Evolutionary conservation across 169 alveolate species (phyloP).

Genomic region (Plasmodium knowlesi): DNA sequence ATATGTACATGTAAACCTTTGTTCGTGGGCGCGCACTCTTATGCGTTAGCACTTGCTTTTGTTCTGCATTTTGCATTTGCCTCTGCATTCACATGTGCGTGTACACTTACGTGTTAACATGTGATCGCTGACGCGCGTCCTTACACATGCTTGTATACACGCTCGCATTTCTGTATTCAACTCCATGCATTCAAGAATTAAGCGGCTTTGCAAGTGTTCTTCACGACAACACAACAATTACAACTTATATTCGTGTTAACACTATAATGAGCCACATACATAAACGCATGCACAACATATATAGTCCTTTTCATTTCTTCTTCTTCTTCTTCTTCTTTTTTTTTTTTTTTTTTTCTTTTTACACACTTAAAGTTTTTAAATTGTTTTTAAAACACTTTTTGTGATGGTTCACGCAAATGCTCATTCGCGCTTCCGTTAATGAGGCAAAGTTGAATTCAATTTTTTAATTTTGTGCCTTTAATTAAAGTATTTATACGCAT

Average conservation of each 20-base stretch:
- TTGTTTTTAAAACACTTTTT: neutral
- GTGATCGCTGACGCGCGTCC: neutral
- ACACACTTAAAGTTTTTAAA: neutral
- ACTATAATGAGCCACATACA: neutral
- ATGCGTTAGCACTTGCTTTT: constrained; percentile 1
- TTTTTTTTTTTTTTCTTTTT: neutral
- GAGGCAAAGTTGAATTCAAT: neutral
- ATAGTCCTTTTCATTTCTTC: neutral
- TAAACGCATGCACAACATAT: neutral
- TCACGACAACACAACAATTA: neutral
- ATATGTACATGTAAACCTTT: constrained; percentile 14
- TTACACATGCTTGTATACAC: neutral
- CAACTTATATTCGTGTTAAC: neutral
- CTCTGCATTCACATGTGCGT: neutral
- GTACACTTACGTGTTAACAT: neutral
- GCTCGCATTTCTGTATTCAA: neutral
- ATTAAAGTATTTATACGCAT: neutral
- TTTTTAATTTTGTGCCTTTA: neutral
- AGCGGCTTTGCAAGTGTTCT: neutral
- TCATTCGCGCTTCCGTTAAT: neutral
- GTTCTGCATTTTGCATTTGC: neutral
- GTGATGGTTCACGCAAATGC: neutral
- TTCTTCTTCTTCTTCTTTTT: neutral
- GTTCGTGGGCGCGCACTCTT: neutral
- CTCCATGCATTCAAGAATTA: neutral